Evolutionary conservation across 768 basidiomycete species (phyloP), one percentile per base, ranked within the genome.

Genomic region (Pilatotrama ljubarskyi): DNA sequence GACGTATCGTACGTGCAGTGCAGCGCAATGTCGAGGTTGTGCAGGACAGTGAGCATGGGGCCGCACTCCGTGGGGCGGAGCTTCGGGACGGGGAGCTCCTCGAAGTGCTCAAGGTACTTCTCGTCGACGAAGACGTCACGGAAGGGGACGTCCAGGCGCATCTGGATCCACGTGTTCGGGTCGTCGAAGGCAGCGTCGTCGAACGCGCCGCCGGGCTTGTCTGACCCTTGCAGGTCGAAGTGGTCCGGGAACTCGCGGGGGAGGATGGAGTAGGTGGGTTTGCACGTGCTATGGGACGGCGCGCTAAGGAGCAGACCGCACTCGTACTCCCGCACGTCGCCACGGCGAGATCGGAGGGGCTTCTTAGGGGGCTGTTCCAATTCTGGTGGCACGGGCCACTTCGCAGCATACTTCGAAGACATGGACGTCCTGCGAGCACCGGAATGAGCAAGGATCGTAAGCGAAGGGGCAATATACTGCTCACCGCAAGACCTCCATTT

Each of bases 401-500:
- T 74, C 4, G 76, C 49, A 3, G 76, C 65, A 62, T 81, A 84
- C 25, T 76, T 72, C 17, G 72, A 53, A 17, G 78, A 75, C n/a
- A 78, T 73, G 8, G 73, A 67, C 17, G 72, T 76, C 63, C 84
- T 87, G 64, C 15, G 40, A 22, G 42, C 50, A 13, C 51, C 29
- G 32, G 42, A 22, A 17, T 41, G 62, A 42, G 15, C 4, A 57
- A 41, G 25, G n/a, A 3, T 18, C 22, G 0, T 48, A 25, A 55
- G 37, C 52, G 5, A 37, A 25, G 41, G 3, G 20, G n/a, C 43
- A 32, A 43, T 25, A 25, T 26, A 24, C 52, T 42, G 68, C 82
- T 35, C 66, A 91, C 91, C 87, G 79, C 72, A 80, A 87, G 53
- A 78, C 78, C 66, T 93, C 91, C 40, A 75, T 72, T 62, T 94